Base-by-base conservation (phyloP, 257 asterid species). In the Solanum ossicruentum region DNA sequence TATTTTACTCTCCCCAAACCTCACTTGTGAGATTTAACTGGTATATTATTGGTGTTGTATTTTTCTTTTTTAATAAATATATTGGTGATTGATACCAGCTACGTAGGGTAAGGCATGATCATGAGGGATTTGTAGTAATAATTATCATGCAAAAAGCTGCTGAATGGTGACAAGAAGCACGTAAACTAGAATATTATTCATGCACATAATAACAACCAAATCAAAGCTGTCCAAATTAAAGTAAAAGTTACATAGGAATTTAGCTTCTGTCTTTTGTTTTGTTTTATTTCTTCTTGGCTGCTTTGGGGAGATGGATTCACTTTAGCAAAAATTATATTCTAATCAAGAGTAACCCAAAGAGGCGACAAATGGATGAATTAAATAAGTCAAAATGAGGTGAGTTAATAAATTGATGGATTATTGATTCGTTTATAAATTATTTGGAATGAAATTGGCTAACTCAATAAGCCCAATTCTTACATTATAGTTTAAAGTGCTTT, bases 131-230 rank as follows among this genome's bases (percentile, higher is more conserved):
- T 67, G 18, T 72, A 39, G 47, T 66, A 67, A 28, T 36, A 69
- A 17, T 57, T 36, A 60, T 84, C 84, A 87, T 63, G 89, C 83
- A 84, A 87, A 84, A 63, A 73, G 80, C 83, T 84, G 81, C 84
- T 39, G 71, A 82, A 49, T 61, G 57, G 43, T 12, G 84, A 82
- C 77, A 61, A 61, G 57, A 82, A 57, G 18, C 77, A 57, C 84
- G 84, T 61, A 43, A 82, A 45, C 77, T 58, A 23, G 45, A 66
- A 43, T 69, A 69, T 69, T 69, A 18, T 69, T 67, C 87, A 85
- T 84, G 80, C 83, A 82, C 84, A 84, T 73, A 47, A 49, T 61
- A 39, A 78, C 54, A 61, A 26, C 73, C 10, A 58, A 80, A 55
- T 60, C 82, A 21, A 58, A 54, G 83, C 80, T 84, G 82, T 77